Percentiles rank a stretch among this genome's conserved stretches.
phyloP scores from a whole-genome alignment of 306 rosid genomes.

The Coriaria nepalensis region DNA sequence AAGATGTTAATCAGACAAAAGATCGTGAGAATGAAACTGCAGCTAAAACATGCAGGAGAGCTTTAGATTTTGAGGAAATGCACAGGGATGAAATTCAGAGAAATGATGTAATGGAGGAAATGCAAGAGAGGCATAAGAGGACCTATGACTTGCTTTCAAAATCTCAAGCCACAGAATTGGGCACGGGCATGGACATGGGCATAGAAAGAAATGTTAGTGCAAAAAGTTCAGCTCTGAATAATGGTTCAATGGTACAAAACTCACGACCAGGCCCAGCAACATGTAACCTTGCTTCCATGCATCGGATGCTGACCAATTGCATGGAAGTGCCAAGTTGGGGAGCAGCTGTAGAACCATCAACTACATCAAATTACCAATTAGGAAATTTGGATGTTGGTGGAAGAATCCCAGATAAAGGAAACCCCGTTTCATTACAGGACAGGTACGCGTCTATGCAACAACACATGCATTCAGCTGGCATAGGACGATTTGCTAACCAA shows the following conservation, averaged over 20 bases:
- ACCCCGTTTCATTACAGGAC: slow-evolving; percentile 22
- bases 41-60: slow-evolving; percentile 46
- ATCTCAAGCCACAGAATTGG: slow-evolving; percentile 16
- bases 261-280: slow-evolving; percentile 18
- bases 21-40: slow-evolving; percentile 16
- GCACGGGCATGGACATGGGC: slow-evolving; percentile 2
- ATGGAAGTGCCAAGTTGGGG: slow-evolving; percentile 17
- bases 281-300: slow-evolving; percentile 16
- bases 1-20: slow-evolving; percentile 19
- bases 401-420: slow-evolving; percentile 21
- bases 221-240: slow-evolving; percentile 18
- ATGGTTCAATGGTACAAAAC: slow-evolving; percentile 19
- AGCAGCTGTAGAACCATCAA: slow-evolving; percentile 19
- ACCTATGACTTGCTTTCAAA: slow-evolving; percentile 15
- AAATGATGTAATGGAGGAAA: slow-evolving; percentile 22
- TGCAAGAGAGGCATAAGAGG: slow-evolving; percentile 19
- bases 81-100: slow-evolving; percentile 22
- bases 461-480: slow-evolving; percentile 17
- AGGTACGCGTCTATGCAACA: slow-evolving; percentile 21
- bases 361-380: slow-evolving; percentile 15
- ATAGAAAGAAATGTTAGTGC: slow-evolving; percentile 15
- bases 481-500: slow-evolving; percentile 16
- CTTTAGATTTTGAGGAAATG: slow-evolving; percentile 49
- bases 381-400: slow-evolving; percentile 13
- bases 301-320: slow-evolving; percentile 15